Percentiles rank a stretch among this genome's conserved stretches.
Evolutionary conservation across 495 filamentous ascomycete species (phyloP).

Genomic region (Penicillium subrubescens): DNA sequence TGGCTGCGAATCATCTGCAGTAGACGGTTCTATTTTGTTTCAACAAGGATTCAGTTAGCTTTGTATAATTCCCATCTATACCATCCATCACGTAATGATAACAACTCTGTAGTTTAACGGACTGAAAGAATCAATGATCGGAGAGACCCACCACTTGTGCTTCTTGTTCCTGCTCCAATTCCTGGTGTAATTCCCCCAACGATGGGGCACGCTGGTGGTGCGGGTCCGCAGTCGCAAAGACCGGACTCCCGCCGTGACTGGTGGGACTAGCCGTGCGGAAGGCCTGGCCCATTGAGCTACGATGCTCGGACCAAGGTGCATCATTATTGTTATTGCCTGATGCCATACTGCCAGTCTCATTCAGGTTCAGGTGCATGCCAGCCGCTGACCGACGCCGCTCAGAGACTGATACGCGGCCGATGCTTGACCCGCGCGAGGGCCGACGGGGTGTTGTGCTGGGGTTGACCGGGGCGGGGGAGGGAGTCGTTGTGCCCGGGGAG

Average conservation of each 20-base stretch:
- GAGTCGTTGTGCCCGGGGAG: conserved; percentile 29
- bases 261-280: conserved; percentile 59
- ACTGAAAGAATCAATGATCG: not conserved
- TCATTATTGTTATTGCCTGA: conserved; percentile 54
- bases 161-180: conserved; percentile 93
- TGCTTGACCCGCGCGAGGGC: conserved; percentile 54
- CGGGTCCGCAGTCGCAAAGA: conserved; percentile 57
- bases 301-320: conserved; percentile 34
- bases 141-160: conserved; percentile 73
- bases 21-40: conserved; percentile 72
- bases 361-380: conserved; percentile 72
- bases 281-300: conserved; percentile 48
- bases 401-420: conserved; percentile 52
- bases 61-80: not conserved
- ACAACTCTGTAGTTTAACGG: not conserved
- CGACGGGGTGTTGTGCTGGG: conserved; percentile 47
- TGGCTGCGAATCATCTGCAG: conserved; percentile 86
- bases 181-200: conserved; percentile 92
- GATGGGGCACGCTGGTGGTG: conserved; percentile 75
- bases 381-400: conserved; percentile 62
- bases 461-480: conserved; percentile 31
- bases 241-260: conserved; percentile 58
- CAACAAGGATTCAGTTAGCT: conserved; percentile 10
- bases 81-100: not conserved
- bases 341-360: conserved; percentile 65